Conservation (phyloP, 192 early-diverging fungal genomes). For the Rhizophagus sp. region DNA sequence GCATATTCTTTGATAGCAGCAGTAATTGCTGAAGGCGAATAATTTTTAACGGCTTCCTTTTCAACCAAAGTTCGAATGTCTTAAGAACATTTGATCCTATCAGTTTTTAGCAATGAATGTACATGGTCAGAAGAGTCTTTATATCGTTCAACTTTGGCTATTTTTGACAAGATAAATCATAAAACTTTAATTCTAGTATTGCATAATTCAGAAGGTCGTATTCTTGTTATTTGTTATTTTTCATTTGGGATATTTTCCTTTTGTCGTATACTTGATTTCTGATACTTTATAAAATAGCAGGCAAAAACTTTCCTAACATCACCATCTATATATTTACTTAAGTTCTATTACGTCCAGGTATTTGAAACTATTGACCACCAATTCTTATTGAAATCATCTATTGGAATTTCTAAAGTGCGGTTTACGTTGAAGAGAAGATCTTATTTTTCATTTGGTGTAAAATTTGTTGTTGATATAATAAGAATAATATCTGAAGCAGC, state of each 20-base stretch:
- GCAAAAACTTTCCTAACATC: too few species aligned
- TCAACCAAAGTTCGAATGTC: too few species aligned
- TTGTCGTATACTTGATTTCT: constrained; percentile 1
- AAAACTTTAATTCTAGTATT: neutral
- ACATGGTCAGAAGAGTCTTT: neutral
- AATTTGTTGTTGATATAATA: too few species aligned
- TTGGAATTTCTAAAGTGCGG: too few species aligned
- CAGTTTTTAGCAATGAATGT: neutral
- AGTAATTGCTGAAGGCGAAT: neutral
- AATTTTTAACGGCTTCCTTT: neutral
- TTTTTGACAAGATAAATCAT: neutral
- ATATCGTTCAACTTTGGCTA: neutral
- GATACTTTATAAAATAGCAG: neutral
- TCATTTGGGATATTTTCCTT: too few species aligned
- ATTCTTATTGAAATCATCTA: constrained; percentile 16
- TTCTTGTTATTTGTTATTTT: neutral
- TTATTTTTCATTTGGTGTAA: neutral
- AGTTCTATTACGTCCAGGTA: neutral
- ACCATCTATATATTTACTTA: too few species aligned
- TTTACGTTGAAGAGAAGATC: too few species aligned
- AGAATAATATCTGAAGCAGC: too few species aligned
- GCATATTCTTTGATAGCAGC: constrained; percentile 1
- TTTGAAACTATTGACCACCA: neutral
- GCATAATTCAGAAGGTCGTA: neutral
- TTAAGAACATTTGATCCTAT: too few species aligned